A percentile compares a stretch with the other conserved stretches of the same genome.
Conservation (phyloP, 768 basidiomycete species). For the Lactarius vividus region DNA sequence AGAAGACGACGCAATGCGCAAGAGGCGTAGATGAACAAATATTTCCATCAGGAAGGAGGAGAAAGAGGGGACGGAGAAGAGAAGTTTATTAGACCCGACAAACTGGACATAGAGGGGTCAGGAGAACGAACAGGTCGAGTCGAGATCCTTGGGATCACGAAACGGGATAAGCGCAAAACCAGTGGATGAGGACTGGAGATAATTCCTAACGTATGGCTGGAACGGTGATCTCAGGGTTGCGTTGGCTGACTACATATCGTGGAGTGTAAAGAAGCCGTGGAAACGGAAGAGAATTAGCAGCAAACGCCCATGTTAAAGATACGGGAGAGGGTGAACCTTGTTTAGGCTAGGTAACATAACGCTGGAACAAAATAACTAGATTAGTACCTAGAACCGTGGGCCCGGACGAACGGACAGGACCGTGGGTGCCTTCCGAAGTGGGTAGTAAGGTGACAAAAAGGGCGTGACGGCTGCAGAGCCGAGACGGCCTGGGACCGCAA, state of each 20-base stretch:
- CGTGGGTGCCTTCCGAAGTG: constrained; percentile 23
- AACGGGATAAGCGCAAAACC: constrained; percentile 19
- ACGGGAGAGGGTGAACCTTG: constrained; percentile 25
- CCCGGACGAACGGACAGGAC: constrained; percentile 27
- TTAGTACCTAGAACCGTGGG: constrained; percentile 23
- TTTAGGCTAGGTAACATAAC: constrained; percentile 23
- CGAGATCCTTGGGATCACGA: constrained; percentile 23
- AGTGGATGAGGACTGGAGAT: constrained; percentile 12
- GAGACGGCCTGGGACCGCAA: constrained; percentile 24
- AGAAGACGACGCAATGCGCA: constrained; percentile 23
- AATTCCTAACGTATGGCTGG: constrained; percentile 10
- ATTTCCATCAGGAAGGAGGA: constrained; percentile 29
- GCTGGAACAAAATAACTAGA: constrained; percentile 22
- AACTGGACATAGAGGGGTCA: constrained; percentile 26
- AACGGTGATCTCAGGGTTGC: constrained; percentile 27
- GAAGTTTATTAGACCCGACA: constrained; percentile 26
- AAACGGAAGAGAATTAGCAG: constrained; percentile 18
- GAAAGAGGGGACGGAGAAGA: constrained; percentile 27
- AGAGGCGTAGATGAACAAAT: constrained; percentile 28
- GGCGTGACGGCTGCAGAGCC: constrained; percentile 20
- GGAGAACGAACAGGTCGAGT: constrained; percentile 18
- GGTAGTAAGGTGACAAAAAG: constrained; percentile 24
- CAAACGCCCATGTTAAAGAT: constrained; percentile 25
- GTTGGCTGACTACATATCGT: constrained; percentile 23
- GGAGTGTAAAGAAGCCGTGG: constrained; percentile 24